These are phyloP conservation scores for Xylaria sp. DNA, from an alignment of 2,329 filamentous ascomycete genomes.

Conservation along the genomic window DNA sequence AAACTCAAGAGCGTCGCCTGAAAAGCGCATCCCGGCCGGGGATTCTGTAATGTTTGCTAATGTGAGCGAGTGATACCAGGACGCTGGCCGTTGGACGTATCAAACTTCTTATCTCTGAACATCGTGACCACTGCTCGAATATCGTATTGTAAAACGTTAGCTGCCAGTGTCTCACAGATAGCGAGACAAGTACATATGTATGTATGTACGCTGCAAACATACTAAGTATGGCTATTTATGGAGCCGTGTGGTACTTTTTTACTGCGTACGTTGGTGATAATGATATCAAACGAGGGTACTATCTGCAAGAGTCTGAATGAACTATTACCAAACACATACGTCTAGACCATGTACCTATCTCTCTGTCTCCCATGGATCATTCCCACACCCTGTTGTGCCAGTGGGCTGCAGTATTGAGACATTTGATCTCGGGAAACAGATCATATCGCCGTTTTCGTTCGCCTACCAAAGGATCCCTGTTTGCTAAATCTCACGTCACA, in stretches of 20 bases:
- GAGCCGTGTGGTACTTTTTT: constrained; percentile 14
- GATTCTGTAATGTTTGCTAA: constrained; percentile 6
- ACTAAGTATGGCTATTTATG: background rate
- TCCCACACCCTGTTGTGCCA: background rate
- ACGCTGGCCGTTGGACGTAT: constrained; percentile 1
- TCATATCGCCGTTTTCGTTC: background rate
- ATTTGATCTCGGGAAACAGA: constrained; percentile 11
- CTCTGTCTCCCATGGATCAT: background rate
- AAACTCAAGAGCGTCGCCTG: constrained; percentile 19
- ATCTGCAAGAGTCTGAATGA: background rate
- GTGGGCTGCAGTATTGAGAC: background rate
- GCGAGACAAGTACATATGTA: constrained; percentile 9
- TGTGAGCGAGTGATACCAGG: background rate
- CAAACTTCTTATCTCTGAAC: background rate
- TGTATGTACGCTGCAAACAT: background rate
- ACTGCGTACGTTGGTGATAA: background rate
- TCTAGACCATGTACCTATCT: background rate
- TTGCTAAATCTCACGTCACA: constrained; percentile 19
- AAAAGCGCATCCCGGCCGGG: constrained; percentile 27
- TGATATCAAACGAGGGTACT: constrained; percentile 13
- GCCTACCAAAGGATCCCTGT: constrained; percentile 14
- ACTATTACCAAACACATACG: background rate
- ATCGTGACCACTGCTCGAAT: constrained; percentile 13
- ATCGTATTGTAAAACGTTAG: constrained; percentile 9
- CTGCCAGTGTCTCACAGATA: constrained; percentile 19